phyloP scores from a whole-genome alignment of 2,329 filamentous ascomycete species.

The Venturia aucupariae region DNA sequence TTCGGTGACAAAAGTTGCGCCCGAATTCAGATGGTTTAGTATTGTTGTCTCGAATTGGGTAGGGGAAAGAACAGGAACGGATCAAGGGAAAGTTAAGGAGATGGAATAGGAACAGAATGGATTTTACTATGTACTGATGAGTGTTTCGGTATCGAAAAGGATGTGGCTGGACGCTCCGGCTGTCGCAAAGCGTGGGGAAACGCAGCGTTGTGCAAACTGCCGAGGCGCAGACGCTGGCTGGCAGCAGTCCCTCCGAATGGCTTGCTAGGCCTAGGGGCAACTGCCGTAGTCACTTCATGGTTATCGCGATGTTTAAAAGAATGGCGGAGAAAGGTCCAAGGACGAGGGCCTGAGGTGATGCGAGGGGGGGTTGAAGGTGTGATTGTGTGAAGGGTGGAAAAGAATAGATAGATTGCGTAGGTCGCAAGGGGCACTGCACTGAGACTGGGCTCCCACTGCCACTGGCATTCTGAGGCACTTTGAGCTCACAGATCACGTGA shows the following conservation, averaged over 20 bases:
- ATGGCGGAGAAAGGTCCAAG: not conserved
- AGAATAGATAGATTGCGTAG: too few species aligned
- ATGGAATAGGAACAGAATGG: not conserved
- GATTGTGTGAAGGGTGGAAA: too few species aligned
- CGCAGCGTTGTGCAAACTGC: not conserved
- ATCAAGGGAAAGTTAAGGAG: not conserved
- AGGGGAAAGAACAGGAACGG: not conserved
- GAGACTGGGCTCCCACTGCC: too few species aligned
- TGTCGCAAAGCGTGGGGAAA: conserved; percentile 1
- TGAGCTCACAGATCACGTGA: too few species aligned
- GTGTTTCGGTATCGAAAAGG: not conserved
- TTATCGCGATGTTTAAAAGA: not conserved
- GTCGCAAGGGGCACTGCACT: too few species aligned
- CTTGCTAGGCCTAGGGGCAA: not conserved
- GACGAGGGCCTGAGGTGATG: not conserved
- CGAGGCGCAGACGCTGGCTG: not conserved
- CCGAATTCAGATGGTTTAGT: not conserved
- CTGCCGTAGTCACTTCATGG: not conserved
- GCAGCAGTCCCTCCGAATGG: not conserved
- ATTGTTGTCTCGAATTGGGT: not conserved
- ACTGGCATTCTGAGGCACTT: too few species aligned
- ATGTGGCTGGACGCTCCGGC: not conserved
- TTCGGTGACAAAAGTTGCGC: not conserved
- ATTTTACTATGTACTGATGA: not conserved
- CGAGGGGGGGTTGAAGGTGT: too few species aligned